Evolutionary conservation across 257 asterid species (phyloP), one percentile per base, ranked within the genome.

Genomic region (Asclepias syriaca): DNA sequence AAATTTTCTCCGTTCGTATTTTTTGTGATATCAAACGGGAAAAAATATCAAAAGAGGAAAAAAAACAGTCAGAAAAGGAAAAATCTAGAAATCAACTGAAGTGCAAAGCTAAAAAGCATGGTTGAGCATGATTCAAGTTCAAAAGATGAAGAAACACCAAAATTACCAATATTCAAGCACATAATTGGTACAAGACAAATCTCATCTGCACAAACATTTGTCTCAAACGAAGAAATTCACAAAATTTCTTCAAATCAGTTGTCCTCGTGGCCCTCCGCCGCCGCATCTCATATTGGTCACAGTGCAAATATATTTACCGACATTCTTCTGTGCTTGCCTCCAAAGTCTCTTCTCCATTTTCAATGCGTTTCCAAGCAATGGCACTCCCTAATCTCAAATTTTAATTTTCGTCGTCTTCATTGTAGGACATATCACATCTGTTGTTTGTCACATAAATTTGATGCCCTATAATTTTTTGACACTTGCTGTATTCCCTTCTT

Each of bases 281-380:
- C 75, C 1, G 16, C 11, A 18, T 1, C 49, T 0, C 3, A 2
- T 2, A 24, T 72, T 18, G 51, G 51, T 48, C 48, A 59, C 24
- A 27, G 7, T 78, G 79, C 37, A 34, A 0, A 34, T 34, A 34
- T 34, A 34, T 34, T 2, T 34, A 34, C 24, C 9, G 18, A 11
- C 10, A 58, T 58, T 22, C 69, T 34, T 34, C 37, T 34, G 4
- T 4, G 1, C 3, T 34, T 34, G 37, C 37, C 37, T 34, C n/a
- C n/a, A n/a, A n/a, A n/a, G n/a, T n/a, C n/a, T n/a, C n/a, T n/a
- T n/a, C n/a, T n/a, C n/a, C n/a, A n/a, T n/a, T n/a, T 55, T 45
- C 78, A 73, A 19, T 15, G 65, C n/a, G 1, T 70, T 78, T 78
- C 37, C 37, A 34, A 34, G 3, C 3, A 34, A 34, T 1, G 78